Evolutionary conservation across 495 filamentous ascomycete species (phyloP), one percentile per base, ranked within the genome.

Genomic region (Penicillium malachiteum): DNA sequence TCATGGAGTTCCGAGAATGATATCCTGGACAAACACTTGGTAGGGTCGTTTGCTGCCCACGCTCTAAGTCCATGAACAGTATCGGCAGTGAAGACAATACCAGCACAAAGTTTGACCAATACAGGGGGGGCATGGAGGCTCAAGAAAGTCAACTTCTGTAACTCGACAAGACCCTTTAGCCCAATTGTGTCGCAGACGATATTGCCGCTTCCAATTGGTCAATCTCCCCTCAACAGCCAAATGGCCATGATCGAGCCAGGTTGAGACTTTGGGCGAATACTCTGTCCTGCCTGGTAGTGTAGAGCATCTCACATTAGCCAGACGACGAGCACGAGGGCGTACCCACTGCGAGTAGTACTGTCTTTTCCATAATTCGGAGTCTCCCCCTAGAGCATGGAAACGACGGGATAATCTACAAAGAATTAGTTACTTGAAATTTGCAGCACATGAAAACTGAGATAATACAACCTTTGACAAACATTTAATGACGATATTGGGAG

Each of bases 131-230:
- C 72, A 63, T 6, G 77, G 71, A 9, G 81, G 72, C 50, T 80
- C 72, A 17, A 83, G 78, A 32, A 96, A 80, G 55, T 81, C 75
- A 18, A 96, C 80, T 69, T 96, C 88, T 30, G 85, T 87, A 3
- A 96, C 82, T 42, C 82, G 84, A 56, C 92, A 96, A 57, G 83
- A 85, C 21, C 94, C 94, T 57, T 81, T 84, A 14, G 86, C 83
- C 94, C 94, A 98, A 68, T 97, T 97, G 64, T 97, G 88, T 48
- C 89, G 82, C 34, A 97, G 78, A 62, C 87, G 91, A 71, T 92
- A 98, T 60, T 94, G 88, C 49, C 81, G 79, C 76, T 97, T 97
- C 94, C 94, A 98, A 69, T 89, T 80, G 12, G 83, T 88, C 17
- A 68, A 62, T 17, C 58, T 69, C 34, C 75, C 79, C 31, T 75